Conservation (phyloP, 345 rosid species). For the Diplotaxis tenuifolia region DNA sequence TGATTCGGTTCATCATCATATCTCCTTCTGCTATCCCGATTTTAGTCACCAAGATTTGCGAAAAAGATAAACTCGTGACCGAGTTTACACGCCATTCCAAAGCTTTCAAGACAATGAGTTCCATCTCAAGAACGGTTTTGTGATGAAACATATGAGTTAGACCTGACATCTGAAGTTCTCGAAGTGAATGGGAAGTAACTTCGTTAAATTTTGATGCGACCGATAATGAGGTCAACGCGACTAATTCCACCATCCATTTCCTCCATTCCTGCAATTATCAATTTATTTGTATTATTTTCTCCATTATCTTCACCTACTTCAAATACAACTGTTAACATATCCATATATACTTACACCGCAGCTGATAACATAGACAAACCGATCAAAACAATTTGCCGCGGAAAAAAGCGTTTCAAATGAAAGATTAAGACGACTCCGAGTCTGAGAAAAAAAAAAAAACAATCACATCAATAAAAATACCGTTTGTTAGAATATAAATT, state of each 20-base stretch:
- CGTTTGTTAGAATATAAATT: not conserved
- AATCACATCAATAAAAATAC: not conserved
- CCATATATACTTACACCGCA: constrained; percentile 45
- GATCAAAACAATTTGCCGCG: constrained; percentile 24
- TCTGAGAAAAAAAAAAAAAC: not conserved
- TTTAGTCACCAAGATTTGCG: constrained; percentile 38
- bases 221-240: constrained; percentile 60
- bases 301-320: not conserved
- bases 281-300: not conserved
- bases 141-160: constrained; percentile 53
- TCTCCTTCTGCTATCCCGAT: not conserved
- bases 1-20: constrained; percentile 30
- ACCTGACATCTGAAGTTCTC: constrained; percentile 70
- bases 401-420: constrained; percentile 24
- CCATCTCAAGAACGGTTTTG: constrained; percentile 58
- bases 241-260: constrained; percentile 66
- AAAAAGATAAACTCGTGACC: constrained; percentile 53
- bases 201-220: constrained; percentile 69
- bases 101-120: constrained; percentile 47
- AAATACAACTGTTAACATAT: not conserved
- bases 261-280: constrained; percentile 52
- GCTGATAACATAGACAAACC: constrained; percentile 16
- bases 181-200: constrained; percentile 40
- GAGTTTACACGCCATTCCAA: constrained; percentile 64
- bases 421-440: constrained; percentile 3